Base-by-base conservation (phyloP, 306 rosid genomes). In the Hippophae tibetana region DNA sequence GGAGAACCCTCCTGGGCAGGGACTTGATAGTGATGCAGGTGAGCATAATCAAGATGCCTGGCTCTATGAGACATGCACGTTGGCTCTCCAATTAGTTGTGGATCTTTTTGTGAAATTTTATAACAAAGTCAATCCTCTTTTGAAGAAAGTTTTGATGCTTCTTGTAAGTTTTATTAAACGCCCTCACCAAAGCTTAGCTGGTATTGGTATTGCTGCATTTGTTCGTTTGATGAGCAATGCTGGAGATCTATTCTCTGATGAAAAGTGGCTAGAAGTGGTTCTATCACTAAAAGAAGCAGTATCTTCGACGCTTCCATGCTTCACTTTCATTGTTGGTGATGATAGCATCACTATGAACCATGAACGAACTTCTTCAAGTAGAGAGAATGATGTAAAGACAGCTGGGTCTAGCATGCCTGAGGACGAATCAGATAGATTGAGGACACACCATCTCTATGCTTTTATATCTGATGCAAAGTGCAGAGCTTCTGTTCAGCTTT, bases 21-120 rank as follows among this genome's bases (percentile, higher is more conserved):
- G 82, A 74, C 57, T 43, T 51, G 84, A 75, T 62, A 46, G 68
- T 43, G 84, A 75, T 47, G 26, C 57, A 5, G 86, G 81, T 45
- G 99, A 93, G 69, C 85, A 84, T 77, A 94, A 88, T 75, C 97
- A 88, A 62, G 97, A 88, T 75, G 84, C 89, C 40, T 93, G 99
- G 99, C 81, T 93, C 62, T 93, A 88, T 3, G 97, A 93, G 86
- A 93, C 99, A 43, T 93, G 99, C 86, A 93, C 99, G n/a, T 72
- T 93, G 82, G 97, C 99, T 44, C 95, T 93, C 59, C 99, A 88
- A 67, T 71, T 93, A 70, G 99, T 93, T 48, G 97, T 88, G 43
- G 99, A 93, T 72, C 94, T 93, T 58, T 93, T 93, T 72, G 95
- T 88, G 74, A 93, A 86, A 76, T 93, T 93, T 72, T 93, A 93